A percentile compares a stretch with the other conserved stretches of the same genome.
Evolutionary conservation across 1,284 basidiomycete species (phyloP).

Genomic region (Microbotryum lychnidis-dioicae): DNA sequence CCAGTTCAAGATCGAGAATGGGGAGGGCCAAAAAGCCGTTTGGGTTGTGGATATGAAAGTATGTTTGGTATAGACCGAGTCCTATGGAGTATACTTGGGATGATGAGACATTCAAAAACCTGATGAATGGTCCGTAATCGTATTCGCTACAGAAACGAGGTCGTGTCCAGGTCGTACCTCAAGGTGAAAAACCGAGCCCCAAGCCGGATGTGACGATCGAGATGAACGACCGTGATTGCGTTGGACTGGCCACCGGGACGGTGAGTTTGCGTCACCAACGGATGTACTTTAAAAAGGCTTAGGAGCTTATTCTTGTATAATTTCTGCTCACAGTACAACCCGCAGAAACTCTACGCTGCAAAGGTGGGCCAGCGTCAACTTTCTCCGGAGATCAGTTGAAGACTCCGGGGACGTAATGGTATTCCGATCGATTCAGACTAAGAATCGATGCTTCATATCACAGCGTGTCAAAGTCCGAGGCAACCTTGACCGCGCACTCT

Average conservation of each 20-base stretch:
- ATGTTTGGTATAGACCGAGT: no score
- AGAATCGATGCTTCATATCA: no score
- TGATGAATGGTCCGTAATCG: no score
- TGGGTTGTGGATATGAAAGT: conserved; percentile 24
- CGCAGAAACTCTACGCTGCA: conserved; percentile 20
- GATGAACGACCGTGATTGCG: conserved; percentile 15
- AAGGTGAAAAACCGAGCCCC: not conserved
- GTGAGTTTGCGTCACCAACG: not conserved
- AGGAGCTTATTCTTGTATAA: no score
- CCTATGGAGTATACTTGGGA: no score
- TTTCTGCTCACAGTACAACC: conserved; percentile 1
- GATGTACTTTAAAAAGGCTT: not conserved
- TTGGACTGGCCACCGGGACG: conserved; percentile 17
- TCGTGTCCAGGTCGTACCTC: not conserved
- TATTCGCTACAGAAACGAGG: not conserved
- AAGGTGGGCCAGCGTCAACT: conserved; percentile 2
- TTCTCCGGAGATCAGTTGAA: no score
- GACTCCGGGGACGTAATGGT: no score
- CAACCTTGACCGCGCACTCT: conserved; percentile 13
- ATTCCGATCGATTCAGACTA: no score
- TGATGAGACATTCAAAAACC: no score
- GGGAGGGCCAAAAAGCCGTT: not conserved
- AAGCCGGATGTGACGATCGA: conserved; percentile 18
- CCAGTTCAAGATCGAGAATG: conserved; percentile 10
- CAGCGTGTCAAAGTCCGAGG: conserved; percentile 15